Conservation (phyloP, 1,139 yeast genomes). For the Eremothecium coryli region DNA sequence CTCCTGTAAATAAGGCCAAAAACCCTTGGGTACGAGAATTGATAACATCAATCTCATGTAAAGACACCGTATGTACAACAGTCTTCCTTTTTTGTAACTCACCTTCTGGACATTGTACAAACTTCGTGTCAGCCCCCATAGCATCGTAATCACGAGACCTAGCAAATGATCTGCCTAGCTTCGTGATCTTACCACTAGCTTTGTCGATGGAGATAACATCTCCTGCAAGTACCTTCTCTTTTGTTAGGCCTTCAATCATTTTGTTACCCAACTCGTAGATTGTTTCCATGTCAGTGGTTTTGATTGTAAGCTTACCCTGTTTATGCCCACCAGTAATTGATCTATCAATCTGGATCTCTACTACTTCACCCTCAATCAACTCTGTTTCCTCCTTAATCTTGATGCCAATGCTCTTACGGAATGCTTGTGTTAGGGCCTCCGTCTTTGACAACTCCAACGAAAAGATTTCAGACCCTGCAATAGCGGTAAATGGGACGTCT, state of each 20-base stretch:
- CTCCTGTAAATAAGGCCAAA: slow-evolving; percentile 91
- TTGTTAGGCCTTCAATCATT: slow-evolving; percentile 93
- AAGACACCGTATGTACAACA: slow-evolving; percentile 90
- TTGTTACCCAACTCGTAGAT: slow-evolving; percentile 93
- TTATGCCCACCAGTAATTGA: slow-evolving; percentile 96
- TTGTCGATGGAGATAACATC: slow-evolving; percentile 95
- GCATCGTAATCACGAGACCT: slow-evolving; percentile 98
- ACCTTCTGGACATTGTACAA: slow-evolving; percentile 98
- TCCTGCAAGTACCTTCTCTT: slow-evolving; percentile 94
- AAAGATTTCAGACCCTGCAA: slow-evolving; percentile 89
- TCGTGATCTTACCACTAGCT: slow-evolving; percentile 88
- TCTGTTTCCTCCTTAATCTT: slow-evolving; percentile 95
- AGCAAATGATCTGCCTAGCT: slow-evolving; percentile 90
- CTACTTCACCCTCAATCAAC: slow-evolving; percentile 96
- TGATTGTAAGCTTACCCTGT: slow-evolving; percentile 93
- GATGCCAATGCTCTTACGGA: slow-evolving; percentile 91
- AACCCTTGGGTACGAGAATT: slow-evolving; percentile 98
- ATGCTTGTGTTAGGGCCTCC: slow-evolving; percentile 91
- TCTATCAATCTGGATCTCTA: slow-evolving; percentile 94
- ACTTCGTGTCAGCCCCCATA: slow-evolving; percentile 97
- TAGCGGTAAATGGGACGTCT: slow-evolving; percentile 92
- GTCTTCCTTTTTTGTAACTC: slow-evolving; percentile 93
- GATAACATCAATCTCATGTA: slow-evolving; percentile 96
- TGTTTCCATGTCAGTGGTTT: slow-evolving; percentile 98
- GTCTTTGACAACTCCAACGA: slow-evolving; percentile 89